Evolutionary conservation across 163 green algal species (phyloP), one percentile per base, ranked within the genome.

Genomic region (Chlorella variabilis): DNA sequence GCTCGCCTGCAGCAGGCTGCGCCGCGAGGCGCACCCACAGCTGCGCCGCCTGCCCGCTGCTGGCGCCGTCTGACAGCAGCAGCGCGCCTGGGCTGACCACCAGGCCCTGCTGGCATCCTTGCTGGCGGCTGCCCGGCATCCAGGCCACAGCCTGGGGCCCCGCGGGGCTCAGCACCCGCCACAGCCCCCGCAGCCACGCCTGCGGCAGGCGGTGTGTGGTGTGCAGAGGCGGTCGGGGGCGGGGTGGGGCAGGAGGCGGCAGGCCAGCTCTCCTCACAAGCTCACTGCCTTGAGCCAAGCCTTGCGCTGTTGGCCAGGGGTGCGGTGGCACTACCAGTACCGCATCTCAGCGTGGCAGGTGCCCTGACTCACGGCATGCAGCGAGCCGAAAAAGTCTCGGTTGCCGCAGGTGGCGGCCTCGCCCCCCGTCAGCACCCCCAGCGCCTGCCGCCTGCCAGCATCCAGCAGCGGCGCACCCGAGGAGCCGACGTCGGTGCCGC

Each of bases 371-470:
- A 75, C 68, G 29, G 69, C 69, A 11, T 4, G 31, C 39, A 77
- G 69, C 4, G 29, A 34, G 3, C 69, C 69, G 48, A 77, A 77
- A 29, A 23, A 45, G 45, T 77, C 69, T 6, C 15, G n/a, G 69
- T 77, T 77, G 15, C 15, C 3, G 45, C 69, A 77, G 45, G 69
- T 77, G 45, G 69, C 69, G 2, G 45, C 69, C 45, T 77, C 69
- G 5, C 69, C 69, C 11, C 69, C 69, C 21, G 69, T 77, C 29
- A 77, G 69, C 69, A 77, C 69, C 2, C 69, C 69, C 29, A 77
- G 49, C 18, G 48, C 69, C 29, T 77, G 69, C 45, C 42, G 31
- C 5, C 20, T 41, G 20, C 25, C 29, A 2, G 33, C 45, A 20
- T 63, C 69, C 3, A 77, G 31, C 42, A 77, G 45, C 21, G 69